Evolutionary conservation across 306 rosid species (phyloP), one percentile per base, ranked within the genome.

Genomic region (Cucurbita ficifolia): DNA sequence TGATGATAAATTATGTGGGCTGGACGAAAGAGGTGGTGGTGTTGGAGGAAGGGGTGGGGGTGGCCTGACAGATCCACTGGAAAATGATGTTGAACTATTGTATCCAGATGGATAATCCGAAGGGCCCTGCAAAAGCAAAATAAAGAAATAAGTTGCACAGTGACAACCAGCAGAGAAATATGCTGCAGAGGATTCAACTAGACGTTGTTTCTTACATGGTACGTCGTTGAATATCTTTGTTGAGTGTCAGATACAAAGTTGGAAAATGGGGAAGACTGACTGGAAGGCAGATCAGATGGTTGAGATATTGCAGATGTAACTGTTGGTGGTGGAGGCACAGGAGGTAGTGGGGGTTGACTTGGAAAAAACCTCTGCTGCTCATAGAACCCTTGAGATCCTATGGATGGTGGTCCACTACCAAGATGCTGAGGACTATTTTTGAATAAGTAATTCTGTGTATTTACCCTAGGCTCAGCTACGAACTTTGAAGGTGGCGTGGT

Each of bases 1-100:
- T 50, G 89, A 53, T 72, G 88, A 43, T 75, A 86, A 55, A 83
- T 93, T 88, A 79, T 83, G 87, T 18, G 90, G 82, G 82, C 86
- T 83, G 54, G 97, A 85, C 63, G 87, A 86, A 86, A 56, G 88
- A 75, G 97, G 98, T 67, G 99, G 95, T 18, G 97, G 97, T 29
- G 96, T 94, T 38, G 89, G 97, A 71, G 99, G 99, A 80, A 94
- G 99, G 4, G 99, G 99, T 53, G 98, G 98, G 50, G 91, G 96
- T 18, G 83, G 85, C 83, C 99, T 86, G 76, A 76, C 87, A 65
- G 84, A 85, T 68, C 94, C 91, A 77, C 91, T 74, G 36, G 99
- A 89, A 71, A 78, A 79, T 67, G 89, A 79, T 50, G 85, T 6
- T 35, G 90, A 82, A 77, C 72, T 82, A 75, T 81, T 86, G 83